A percentile compares a stretch with the other conserved stretches of the same genome.
Evolutionary conservation across 345 rosid genomes (phyloP).

Genomic region (Bruguiera gymnorhiza): DNA sequence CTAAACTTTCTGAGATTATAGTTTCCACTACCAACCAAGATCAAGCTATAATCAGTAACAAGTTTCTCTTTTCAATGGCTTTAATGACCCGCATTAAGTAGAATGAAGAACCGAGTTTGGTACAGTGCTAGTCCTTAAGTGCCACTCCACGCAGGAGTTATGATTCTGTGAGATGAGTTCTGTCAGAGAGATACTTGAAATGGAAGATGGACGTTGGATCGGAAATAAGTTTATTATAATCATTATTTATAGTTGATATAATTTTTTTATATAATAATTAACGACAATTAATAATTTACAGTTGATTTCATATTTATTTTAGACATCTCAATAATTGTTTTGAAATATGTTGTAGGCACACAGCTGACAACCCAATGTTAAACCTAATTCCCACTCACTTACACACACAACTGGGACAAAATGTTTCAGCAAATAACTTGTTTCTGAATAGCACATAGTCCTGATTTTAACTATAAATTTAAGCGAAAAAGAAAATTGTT

Average conservation of each 20-base stretch:
- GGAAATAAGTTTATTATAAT: too few relatives aligned
- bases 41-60: too few relatives aligned
- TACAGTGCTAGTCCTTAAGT: constrained; percentile 7
- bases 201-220: too few relatives aligned
- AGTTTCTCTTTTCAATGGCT: too few relatives aligned
- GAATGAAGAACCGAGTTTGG: constrained; percentile 11
- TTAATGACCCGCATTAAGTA: neutral
- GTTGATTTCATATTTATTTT: too few relatives aligned
- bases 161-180: constrained; percentile 11
- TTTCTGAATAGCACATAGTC: neutral
- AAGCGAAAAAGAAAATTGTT: neutral
- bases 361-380: constrained; percentile 6
- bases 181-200: too few relatives aligned
- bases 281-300: too few relatives aligned
- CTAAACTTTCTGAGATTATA: too few relatives aligned
- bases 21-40: too few relatives aligned
- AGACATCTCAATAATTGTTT: neutral
- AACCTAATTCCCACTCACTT: constrained; percentile 19
- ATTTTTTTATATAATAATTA: too few relatives aligned
- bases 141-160: neutral
- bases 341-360: constrained; percentile 6
- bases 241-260: too few relatives aligned
- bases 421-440: neutral
- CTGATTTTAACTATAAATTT: too few relatives aligned
- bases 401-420: neutral